A percentile compares a stretch with the other conserved stretches of the same genome.
Evolutionary conservation across 2,329 filamentous ascomycete genomes (phyloP).

Genomic region (Zymoseptoria pseudotritici): DNA sequence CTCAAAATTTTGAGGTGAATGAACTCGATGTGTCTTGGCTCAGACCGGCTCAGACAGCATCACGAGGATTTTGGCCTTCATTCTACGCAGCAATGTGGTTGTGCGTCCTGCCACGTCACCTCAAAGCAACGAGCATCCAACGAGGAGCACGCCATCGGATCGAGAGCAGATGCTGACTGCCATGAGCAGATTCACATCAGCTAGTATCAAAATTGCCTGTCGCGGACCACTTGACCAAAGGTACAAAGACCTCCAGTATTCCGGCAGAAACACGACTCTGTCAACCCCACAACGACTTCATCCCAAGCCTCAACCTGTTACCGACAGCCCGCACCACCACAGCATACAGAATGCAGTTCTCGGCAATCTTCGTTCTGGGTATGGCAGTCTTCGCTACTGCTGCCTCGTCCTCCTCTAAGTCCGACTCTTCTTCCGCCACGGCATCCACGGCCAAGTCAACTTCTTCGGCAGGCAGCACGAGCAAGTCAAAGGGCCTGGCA

Average conservation of each 20-base stretch:
- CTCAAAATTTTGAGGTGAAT: neutral
- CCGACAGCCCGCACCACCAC: neutral
- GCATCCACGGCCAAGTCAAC: neutral
- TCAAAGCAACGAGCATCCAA: neutral
- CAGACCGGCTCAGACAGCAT: neutral
- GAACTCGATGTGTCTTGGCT: neutral
- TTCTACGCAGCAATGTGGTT: neutral
- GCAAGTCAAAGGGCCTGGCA: neutral
- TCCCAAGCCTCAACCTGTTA: neutral
- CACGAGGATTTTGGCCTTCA: neutral
- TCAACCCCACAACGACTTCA: neutral
- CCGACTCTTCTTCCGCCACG: neutral
- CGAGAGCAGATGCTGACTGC: neutral
- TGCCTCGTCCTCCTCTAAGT: neutral
- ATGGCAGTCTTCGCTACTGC: slow-evolving; percentile 1
- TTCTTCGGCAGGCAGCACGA: neutral
- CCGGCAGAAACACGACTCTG: neutral
- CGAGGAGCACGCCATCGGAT: neutral
- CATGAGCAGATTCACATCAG: neutral
- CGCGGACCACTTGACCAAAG: neutral
- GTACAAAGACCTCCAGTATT: neutral
- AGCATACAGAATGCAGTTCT: slow-evolving; percentile 1
- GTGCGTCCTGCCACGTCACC: neutral
- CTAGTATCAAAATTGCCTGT: neutral
- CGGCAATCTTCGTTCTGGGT: neutral